A percentile compares a stretch with the other conserved stretches of the same genome.
These are phyloP conservation scores for Juncus effusus DNA, from an alignment of 176 grass and related monocot species.

Conservation along the genomic window DNA sequence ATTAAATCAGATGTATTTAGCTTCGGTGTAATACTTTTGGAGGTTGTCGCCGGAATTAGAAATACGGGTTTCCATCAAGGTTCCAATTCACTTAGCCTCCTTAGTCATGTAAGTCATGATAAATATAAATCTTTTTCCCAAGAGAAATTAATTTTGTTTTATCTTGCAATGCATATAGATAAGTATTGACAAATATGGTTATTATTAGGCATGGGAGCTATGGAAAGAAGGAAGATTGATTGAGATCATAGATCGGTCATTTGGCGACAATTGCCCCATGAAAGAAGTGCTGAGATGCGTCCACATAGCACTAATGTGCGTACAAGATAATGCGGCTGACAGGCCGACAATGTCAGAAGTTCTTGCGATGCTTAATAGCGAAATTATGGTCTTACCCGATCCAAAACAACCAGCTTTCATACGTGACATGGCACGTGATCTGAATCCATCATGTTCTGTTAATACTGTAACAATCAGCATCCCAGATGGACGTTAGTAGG, in stretches of 20 bases:
- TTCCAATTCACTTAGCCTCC: slow-evolving; percentile 21
- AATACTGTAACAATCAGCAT: slow-evolving; percentile 10
- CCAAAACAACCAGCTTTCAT: slow-evolving; percentile 17
- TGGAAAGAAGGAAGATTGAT: slow-evolving; percentile 15
- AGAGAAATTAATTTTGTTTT: too few relatives aligned
- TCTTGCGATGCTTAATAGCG: neutral
- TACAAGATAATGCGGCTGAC: slow-evolving; percentile 16
- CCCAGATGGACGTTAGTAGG: slow-evolving; percentile 6
- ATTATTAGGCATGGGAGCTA: slow-evolving; percentile 8
- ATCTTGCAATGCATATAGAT: slow-evolving; percentile 10
- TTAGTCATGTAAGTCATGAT: slow-evolving; percentile 26
- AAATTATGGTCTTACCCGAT: neutral
- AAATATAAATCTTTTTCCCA: too few relatives aligned
- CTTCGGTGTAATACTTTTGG: too few relatives aligned
- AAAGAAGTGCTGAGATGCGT: slow-evolving; percentile 14
- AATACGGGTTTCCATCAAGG: slow-evolving; percentile 8
- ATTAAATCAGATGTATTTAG: too few relatives aligned
- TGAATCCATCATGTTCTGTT: slow-evolving; percentile 5
- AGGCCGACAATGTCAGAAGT: slow-evolving; percentile 21
- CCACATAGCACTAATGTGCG: slow-evolving; percentile 8
- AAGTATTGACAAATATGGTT: neutral
- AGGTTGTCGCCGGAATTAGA: slow-evolving; percentile 25
- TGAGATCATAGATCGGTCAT: neutral
- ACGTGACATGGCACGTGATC: neutral
- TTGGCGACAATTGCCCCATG: neutral